Conservation (phyloP, 1,284 basidiomycete species). For the Ceratobasidium sp. region DNA sequence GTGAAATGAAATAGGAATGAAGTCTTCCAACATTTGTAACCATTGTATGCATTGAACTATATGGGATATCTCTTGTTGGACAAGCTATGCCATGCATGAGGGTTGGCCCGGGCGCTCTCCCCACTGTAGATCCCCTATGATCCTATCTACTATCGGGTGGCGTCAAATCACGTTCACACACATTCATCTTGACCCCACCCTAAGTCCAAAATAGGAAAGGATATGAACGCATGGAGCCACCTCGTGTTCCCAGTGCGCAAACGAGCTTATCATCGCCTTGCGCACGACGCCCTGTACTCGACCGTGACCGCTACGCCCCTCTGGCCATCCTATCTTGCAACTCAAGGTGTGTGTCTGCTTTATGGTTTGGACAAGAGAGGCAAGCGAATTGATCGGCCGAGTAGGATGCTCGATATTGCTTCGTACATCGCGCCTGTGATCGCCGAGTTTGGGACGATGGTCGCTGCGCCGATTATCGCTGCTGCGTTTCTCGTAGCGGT, state of each 20-base stretch:
- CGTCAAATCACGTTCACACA: background rate
- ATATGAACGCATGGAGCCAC: conserved; percentile 14
- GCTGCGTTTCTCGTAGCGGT: conserved; percentile 24
- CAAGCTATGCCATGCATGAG: no score
- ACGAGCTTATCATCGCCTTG: conserved; percentile 13
- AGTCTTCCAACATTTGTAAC: no score
- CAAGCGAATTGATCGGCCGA: background rate
- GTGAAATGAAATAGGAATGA: background rate
- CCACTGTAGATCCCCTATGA: no score
- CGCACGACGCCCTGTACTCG: background rate
- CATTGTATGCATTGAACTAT: no score
- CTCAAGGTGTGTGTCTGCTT: background rate
- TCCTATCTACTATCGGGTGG: no score
- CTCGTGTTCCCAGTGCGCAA: conserved; percentile 24
- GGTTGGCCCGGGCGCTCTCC: no score
- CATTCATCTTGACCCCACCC: background rate
- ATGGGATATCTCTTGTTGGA: background rate
- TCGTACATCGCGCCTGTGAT: conserved; percentile 14
- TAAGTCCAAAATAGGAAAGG: background rate
- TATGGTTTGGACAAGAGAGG: background rate
- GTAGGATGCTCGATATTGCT: conserved; percentile 2
- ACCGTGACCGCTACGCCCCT: background rate
- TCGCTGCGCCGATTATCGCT: conserved; percentile 24
- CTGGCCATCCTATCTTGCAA: background rate
- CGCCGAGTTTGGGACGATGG: conserved; percentile 7